Evolutionary conservation across 805 yeast genomes (phyloP), one percentile per base, ranked within the genome.

Genomic region (Lachancea dasiensis): DNA sequence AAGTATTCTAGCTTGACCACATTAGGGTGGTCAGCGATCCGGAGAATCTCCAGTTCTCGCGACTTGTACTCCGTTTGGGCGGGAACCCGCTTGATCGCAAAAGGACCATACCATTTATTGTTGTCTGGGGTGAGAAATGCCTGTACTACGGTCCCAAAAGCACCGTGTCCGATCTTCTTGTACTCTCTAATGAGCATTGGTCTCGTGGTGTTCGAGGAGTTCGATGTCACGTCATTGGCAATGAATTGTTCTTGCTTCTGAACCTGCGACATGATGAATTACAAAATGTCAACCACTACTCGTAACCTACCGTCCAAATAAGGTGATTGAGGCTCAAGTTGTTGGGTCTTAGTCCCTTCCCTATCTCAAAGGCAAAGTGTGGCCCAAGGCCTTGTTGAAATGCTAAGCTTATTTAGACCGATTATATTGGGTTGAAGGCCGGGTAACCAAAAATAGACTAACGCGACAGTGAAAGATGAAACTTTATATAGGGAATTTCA

Each of bases 61-160:
- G 84, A 76, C 60, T 84, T 84, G 59, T 83, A 84, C 58, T 84
- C 94, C 0, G 92, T 84, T 53, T 84, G 92, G 1, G 92, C 90
- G 18, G 90, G 89, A 1, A 83, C 92, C 49, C 86, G 73, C 52
- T 84, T 84, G 42, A 84, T 82, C 15, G 92, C 92, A 65, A 74
- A 84, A 0, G 94, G 94, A 1, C 94, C 94, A 27, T 77, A 63
- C 84, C 86, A 79, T 27, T 56, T 50, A 15, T 64, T 61, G 17
- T 58, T 63, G 47, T 67, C 65, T 6, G 55, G 65, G 38, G 62
- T 58, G 25, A 69, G 63, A 46, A 75, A 74, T 1, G 92, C 90
- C 54, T 82, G 87, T 10, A 81, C 79, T 7, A 84, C 94, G 2
- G 86, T 81, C 26, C 94, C 94, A 54, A 84, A 84, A 4, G 92